Evolutionary conservation across 1,284 basidiomycete species (phyloP).

Genomic region (Sporisorium graminicola): DNA sequence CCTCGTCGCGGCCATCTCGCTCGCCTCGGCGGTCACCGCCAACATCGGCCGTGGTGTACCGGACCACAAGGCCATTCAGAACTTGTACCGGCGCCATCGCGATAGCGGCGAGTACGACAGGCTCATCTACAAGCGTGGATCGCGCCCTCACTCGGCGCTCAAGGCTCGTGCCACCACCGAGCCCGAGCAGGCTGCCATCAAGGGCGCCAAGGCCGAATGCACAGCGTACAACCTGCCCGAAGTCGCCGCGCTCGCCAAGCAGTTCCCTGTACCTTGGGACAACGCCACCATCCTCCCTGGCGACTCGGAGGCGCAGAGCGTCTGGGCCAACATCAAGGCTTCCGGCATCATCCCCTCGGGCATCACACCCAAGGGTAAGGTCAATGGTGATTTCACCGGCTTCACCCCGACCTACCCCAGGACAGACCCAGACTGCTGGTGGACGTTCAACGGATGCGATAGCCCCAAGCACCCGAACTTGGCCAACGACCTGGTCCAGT

Average conservation of each 20-base stretch:
- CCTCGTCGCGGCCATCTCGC: slow-evolving; percentile 38
- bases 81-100: slow-evolving; percentile 46
- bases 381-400: slow-evolving; percentile 40
- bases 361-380: slow-evolving; percentile 68
- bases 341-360: slow-evolving; percentile 68
- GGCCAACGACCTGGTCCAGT: slow-evolving; percentile 69
- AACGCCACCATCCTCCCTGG: slow-evolving; percentile 69
- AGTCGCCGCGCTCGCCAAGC: slow-evolving; percentile 42
- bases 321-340: slow-evolving; percentile 64
- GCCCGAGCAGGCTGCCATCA: slow-evolving; percentile 47
- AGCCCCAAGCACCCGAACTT: slow-evolving; percentile 66
- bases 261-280: slow-evolving; percentile 67
- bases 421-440: slow-evolving; percentile 67
- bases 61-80: slow-evolving; percentile 37
- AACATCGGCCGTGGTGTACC: slow-evolving; percentile 59
- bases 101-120: slow-evolving; percentile 49
- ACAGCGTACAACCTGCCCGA: slow-evolving; percentile 56
- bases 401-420: slow-evolving; percentile 49
- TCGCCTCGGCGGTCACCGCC: slow-evolving; percentile 43
- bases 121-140: slow-evolving; percentile 44
- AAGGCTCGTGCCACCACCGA: slow-evolving; percentile 47
- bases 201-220: slow-evolving; percentile 47
- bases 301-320: slow-evolving; percentile 69
- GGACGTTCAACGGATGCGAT: slow-evolving; percentile 60
- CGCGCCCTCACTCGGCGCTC: slow-evolving; percentile 28